Evolutionary conservation across 768 basidiomycete genomes (phyloP), one percentile per base, ranked within the genome.

Genomic region (Termitomyces titanicus): DNA sequence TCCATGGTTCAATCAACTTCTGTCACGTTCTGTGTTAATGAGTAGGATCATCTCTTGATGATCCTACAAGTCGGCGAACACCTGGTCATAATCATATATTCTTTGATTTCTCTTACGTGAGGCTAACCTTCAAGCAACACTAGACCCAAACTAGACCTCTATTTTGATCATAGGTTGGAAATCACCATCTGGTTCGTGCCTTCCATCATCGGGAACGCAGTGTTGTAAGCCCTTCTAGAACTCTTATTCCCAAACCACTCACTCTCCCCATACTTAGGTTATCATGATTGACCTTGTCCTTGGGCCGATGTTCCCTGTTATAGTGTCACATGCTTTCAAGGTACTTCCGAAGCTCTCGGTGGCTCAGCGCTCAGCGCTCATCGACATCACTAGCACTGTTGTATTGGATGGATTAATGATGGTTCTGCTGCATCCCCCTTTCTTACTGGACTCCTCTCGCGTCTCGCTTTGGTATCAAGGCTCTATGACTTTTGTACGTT

Each of bases 251-350:
- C 3, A 20, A 47, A 42, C 8, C 20, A 34, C 51, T 44, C 33
- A 52, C 24, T 29, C 13, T 29, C 27, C 3, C 12, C 20, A 38
- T 42, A 24, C 18, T 33, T 33, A 69, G 64, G 73, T 79, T 47
- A 70, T 78, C 3, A 61, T 81, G 51, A 69, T 81, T 25, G 84
- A 81, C 20, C 34, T 84, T 10, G 61, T 81, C 38, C 63, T 85
- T 33, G 83, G 82, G 5, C 82, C 81, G 17, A 76, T 84, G 70
- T 83, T 78, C 59, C 80, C 79, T 12, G 72, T 81, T 24, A 55
- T 71, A 15, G 64, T 72, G 50, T 68, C 67, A 18, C 70, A 77
- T 39, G 64, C 72, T 2, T 64, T 61, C 12, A 72, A 66, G 25
- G 57, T 73, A 31, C 63, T 75, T 17, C 72, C 29, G 29, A 29